Evolutionary conservation across 441 rosid species (phyloP), one percentile per base, ranked within the genome.

Genomic region (Metrosideros polymorpha): DNA sequence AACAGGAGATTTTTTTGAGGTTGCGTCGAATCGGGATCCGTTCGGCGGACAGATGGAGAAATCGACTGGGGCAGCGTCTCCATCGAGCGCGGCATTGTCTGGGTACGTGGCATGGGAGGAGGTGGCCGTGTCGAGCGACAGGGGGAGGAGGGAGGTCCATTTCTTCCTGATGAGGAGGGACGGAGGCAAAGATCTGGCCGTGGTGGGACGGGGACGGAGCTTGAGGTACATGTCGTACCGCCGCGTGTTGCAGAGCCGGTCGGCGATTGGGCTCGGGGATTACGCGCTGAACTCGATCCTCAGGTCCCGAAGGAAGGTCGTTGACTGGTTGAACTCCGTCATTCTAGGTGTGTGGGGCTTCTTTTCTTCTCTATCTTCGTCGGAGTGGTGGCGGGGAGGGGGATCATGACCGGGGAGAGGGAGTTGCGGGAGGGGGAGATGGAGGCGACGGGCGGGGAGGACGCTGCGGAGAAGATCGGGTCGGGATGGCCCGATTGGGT

Each of bases 51-150:
- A 63, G 53, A 51, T 18, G 75, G 59, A 24, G 76, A 50, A 75
- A 54, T 32, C 87, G 86, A 84, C 59, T 84, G 84, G 24, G 32
- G 49, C 71, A 47, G 85, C 88, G 51, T 84, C 89, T 86, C 79
- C 90, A 77, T 57, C 90, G 61, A 22, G 89, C 35, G 59, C 47
- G 63, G 63, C 27, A 59, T n/a, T 45, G 61, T 29, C 59, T 9
- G 49, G n/a, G 49, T 96, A 96, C 88, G 92, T 90, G 32, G 88
- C 93, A 35, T 96, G 99, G 99, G 94, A 91, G 84, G 96, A 95
- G 95, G 92, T 89, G 85, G 88, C 86, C 53, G 92, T 90, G 83
- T 91, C 89, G 59, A 89, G 79, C 90, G 89, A 90, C 25, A 92
- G 84, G 83, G 97, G 96, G 53, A 92, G 91, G 90, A 89, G 89